Conservation (phyloP, 2,329 filamentous ascomycete genomes). For the Alternaria sp. region DNA sequence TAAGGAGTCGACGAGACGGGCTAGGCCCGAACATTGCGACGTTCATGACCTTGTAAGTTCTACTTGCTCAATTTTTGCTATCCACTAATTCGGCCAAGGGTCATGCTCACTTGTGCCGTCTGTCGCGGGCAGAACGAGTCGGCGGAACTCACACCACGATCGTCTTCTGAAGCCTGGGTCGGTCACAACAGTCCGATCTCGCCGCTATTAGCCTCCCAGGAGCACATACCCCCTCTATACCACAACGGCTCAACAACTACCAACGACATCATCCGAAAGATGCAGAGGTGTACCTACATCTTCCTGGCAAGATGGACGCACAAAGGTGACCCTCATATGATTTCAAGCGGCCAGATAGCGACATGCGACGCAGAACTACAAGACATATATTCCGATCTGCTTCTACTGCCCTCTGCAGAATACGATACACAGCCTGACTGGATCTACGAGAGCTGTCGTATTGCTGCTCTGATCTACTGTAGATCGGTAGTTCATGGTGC, state of each 20-base stretch:
- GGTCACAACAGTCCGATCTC: conserved; percentile 22
- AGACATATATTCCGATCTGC: conserved; percentile 32
- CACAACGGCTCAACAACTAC: conserved; percentile 27
- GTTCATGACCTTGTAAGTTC: conserved; percentile 39
- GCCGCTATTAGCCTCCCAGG: conserved; percentile 29
- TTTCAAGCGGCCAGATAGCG: conserved; percentile 17
- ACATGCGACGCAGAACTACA: conserved; percentile 33
- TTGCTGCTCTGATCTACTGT: conserved; percentile 42
- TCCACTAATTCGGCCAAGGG: conserved; percentile 15
- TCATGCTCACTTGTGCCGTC: conserved; percentile 33
- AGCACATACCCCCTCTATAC: conserved; percentile 23
- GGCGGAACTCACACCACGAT: conserved; percentile 18
- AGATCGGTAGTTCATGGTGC: conserved; percentile 36
- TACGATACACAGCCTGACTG: conserved; percentile 29
- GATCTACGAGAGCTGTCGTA: conserved; percentile 41
- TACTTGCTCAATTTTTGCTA: not conserved
- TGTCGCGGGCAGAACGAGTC: conserved; percentile 31
- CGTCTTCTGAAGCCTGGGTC: conserved; percentile 1
- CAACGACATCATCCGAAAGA: conserved; percentile 34
- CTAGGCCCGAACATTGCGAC: conserved; percentile 24
- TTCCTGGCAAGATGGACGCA: conserved; percentile 30
- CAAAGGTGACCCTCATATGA: conserved; percentile 4
- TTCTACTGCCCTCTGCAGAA: conserved; percentile 20
- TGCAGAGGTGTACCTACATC: conserved; percentile 31
- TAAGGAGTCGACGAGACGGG: conserved; percentile 36